Evolutionary conservation across 768 basidiomycete genomes (phyloP).

Genomic region (Boletus insuetus): DNA sequence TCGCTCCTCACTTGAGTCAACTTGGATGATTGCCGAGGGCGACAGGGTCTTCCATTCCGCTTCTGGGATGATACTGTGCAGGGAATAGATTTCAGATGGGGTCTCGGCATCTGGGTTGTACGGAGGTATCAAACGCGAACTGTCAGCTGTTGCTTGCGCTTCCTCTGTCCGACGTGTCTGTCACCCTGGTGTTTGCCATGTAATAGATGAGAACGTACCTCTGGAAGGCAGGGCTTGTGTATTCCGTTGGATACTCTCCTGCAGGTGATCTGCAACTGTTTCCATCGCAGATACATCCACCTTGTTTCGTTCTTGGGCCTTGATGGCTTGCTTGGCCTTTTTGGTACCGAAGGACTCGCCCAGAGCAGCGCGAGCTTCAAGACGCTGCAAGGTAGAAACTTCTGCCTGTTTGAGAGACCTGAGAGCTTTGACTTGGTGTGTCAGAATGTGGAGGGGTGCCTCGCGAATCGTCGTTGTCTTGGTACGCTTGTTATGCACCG

Average conservation of each 20-base stretch:
- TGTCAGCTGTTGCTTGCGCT: constrained; percentile 60
- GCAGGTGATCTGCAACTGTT: constrained; percentile 75
- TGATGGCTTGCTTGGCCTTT: constrained; percentile 86
- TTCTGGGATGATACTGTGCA: constrained; percentile 76
- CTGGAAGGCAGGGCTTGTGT: constrained; percentile 65
- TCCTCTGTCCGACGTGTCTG: constrained; percentile 46
- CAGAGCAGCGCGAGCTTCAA: constrained; percentile 69
- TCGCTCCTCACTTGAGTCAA: constrained; percentile 46
- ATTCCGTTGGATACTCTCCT: constrained; percentile 76
- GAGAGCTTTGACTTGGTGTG: constrained; percentile 80
- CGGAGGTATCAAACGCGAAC: constrained; percentile 70
- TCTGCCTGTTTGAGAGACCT: constrained; percentile 57
- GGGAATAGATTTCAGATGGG: constrained; percentile 70
- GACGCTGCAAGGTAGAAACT: constrained; percentile 50
- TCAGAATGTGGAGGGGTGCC: constrained; percentile 64
- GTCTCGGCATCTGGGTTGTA: constrained; percentile 64
- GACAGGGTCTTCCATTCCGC: constrained; percentile 76
- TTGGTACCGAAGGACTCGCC: constrained; percentile 95
- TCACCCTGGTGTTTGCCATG: neutral
- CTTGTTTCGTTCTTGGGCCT: constrained; percentile 82
- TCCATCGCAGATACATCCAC: constrained; percentile 89
- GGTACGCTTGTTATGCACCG: constrained; percentile 75
- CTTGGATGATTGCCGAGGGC: constrained; percentile 51
- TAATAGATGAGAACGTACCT: constrained; percentile 46
- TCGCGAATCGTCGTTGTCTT: constrained; percentile 68